phyloP scores from a whole-genome alignment of 1,284 basidiomycete genomes.

The Gymnopus androsaceus region DNA sequence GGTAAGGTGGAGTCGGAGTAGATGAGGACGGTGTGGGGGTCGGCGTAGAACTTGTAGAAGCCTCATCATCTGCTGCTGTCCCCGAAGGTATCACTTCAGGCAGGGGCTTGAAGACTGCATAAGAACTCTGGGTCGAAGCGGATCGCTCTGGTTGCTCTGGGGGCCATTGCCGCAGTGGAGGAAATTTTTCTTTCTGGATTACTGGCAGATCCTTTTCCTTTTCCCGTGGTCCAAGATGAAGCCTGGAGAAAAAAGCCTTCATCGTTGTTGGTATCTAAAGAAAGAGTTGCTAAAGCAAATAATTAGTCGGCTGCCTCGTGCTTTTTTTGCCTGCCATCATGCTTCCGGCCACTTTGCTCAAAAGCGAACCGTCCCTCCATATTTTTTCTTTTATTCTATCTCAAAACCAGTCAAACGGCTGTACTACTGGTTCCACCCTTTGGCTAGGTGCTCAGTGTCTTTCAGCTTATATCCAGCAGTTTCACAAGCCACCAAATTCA shows the following conservation, averaged over 20 bases:
- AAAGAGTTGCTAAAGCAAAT: no score
- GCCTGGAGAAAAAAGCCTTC: conserved; percentile 78
- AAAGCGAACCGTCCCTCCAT: no score
- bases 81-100: neutral
- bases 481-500: conserved; percentile 25
- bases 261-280: conserved; percentile 43
- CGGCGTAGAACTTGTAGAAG: neutral
- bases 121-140: neutral
- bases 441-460: conserved; percentile 86
- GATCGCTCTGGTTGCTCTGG: neutral
- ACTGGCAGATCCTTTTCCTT: conserved; percentile 51
- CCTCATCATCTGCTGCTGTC: neutral
- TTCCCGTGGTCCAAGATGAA: conserved; percentile 64
- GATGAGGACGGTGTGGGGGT: conserved; percentile 19
- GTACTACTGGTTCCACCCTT: conserved; percentile 68
- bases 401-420: conserved; percentile 55
- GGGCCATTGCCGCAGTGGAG: neutral
- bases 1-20: conserved; percentile 29
- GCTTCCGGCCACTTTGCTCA: no score
- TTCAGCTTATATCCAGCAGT: conserved; percentile 56
- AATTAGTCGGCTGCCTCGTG: no score
- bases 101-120: conserved; percentile 7
- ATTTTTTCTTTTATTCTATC: no score
- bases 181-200: conserved; percentile 36
- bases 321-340: no score